Percentiles rank a stretch among this genome's conserved stretches.
Conservation (phyloP, 2,329 filamentous ascomycete species). For the Parastagonospora avenae region DNA sequence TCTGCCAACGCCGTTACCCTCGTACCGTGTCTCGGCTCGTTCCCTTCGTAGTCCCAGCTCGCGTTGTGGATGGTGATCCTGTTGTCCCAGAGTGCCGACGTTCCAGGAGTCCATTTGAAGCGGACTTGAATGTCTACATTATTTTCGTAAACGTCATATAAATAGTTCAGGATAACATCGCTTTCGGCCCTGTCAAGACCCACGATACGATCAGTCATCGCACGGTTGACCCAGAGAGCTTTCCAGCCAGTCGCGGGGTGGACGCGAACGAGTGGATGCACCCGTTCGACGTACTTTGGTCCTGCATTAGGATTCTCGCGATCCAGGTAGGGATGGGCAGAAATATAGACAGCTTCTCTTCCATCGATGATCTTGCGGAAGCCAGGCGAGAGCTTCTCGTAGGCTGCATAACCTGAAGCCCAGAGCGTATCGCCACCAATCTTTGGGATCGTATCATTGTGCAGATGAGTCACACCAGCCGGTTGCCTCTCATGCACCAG, state of each 20-base stretch:
- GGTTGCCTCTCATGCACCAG: slow-evolving; percentile 74
- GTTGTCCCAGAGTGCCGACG: slow-evolving; percentile 75
- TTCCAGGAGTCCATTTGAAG: slow-evolving; percentile 71
- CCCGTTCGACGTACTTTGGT: slow-evolving; percentile 69
- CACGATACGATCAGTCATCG: slow-evolving; percentile 71
- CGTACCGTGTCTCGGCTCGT: slow-evolving; percentile 71
- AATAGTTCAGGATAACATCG: slow-evolving; percentile 68
- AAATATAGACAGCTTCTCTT: slow-evolving; percentile 66
- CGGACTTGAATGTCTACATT: slow-evolving; percentile 74
- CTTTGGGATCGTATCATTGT: slow-evolving; percentile 70
- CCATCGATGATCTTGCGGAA: slow-evolving; percentile 76
- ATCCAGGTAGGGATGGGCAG: slow-evolving; percentile 71
- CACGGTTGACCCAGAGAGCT: slow-evolving; percentile 71
- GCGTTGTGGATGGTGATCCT: slow-evolving; percentile 76
- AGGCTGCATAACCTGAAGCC: slow-evolving; percentile 71
- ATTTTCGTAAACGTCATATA: slow-evolving; percentile 71
- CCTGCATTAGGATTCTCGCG: slow-evolving; percentile 65
- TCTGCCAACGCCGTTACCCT: slow-evolving; percentile 73
- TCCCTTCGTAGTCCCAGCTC: slow-evolving; percentile 73
- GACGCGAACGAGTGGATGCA: slow-evolving; percentile 71
- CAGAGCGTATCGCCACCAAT: slow-evolving; percentile 74
- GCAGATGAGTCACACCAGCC: slow-evolving; percentile 70
- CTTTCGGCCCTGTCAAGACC: slow-evolving; percentile 72
- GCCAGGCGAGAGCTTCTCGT: slow-evolving; percentile 72
- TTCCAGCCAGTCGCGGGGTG: slow-evolving; percentile 79